Evolutionary conservation across 2,329 filamentous ascomycete genomes (phyloP).

Genomic region (Fusarium verrucosum): DNA sequence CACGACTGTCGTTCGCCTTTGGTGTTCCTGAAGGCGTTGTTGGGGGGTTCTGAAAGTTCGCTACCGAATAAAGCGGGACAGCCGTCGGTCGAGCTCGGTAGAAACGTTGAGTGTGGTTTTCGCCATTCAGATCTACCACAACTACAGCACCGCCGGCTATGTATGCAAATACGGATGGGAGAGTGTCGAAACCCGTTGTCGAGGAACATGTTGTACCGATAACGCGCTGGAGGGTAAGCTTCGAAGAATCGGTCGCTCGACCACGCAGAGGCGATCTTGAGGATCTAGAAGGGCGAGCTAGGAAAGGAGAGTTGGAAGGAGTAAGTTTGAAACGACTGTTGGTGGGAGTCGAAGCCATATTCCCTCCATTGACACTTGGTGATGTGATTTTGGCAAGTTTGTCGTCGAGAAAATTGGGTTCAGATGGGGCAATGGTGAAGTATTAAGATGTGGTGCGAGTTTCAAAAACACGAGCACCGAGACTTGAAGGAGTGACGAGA

Average conservation of each 20-base stretch:
- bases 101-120: conserved; percentile 80
- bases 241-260: conserved; percentile 63
- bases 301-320: conserved; percentile 78
- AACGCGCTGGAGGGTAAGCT: conserved; percentile 80
- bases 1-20: conserved; percentile 71
- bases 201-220: conserved; percentile 90
- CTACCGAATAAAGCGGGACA: conserved; percentile 69
- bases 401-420: conserved; percentile 14
- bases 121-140: conserved; percentile 79
- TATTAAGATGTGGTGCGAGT: conserved; percentile 22
- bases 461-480: neutral
- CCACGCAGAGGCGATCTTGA: conserved; percentile 69
- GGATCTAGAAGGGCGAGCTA: conserved; percentile 67
- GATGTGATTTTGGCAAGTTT: conserved; percentile 18
- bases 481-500: conserved; percentile 2
- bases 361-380: conserved; percentile 60
- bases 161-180: conserved; percentile 83
- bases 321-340: conserved; percentile 73
- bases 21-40: conserved; percentile 64
- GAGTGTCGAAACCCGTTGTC: conserved; percentile 85
- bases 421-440: conserved; percentile 15
- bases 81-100: conserved; percentile 86
- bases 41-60: conserved; percentile 61
- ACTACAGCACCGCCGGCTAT: conserved; percentile 95
- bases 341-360: conserved; percentile 67